Base-by-base conservation (phyloP, 495 filamentous ascomycete species). In the Staphylotrichum longicolle region DNA sequence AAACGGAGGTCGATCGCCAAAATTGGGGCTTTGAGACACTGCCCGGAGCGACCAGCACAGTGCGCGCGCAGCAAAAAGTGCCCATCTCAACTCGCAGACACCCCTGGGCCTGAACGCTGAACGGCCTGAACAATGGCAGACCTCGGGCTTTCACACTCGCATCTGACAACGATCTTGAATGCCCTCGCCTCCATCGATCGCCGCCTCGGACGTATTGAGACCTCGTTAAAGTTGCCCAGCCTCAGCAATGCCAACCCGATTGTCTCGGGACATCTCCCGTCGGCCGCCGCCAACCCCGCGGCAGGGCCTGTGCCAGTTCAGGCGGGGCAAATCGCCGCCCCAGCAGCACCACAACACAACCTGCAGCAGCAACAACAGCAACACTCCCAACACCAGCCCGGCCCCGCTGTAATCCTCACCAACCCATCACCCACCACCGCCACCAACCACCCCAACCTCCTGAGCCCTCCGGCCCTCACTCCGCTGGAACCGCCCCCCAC, bases 401-500 rank as follows among this genome's bases (percentile, higher is more conserved):
- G 5, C 4, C 20, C 45, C 9, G 35, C 15, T 11, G 20, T 6
- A 7, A 4, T 33, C 45, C 49, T 6, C 41, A 32, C 6, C 50
- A 48, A 41, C 52, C 11, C 51, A 3, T 27, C 33, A 6, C 14
- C 39, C 50, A 12, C 15, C 37, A 3, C 47, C 33, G 3, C 14
- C 15, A 7, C 56, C 50, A 44, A 44, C 15, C 44, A 64, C 51
- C 32, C 39, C 47, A 47, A 42, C 60, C 47, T 41, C 54, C 44
- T 27, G 45, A 39, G 37, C 44, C 54, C 12, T 58, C 62, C 51
- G 57, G n/a, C 65, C 48, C 20, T 64, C 55, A 66, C 60, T 51
- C 62, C 72, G 45, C 70, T 74, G 58, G 70, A 74, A 40, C 63
- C 72, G 30, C 72, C 72, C 14, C 72, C 72, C 3, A 57, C 68